Percentiles rank a stretch among this genome's conserved stretches.
Evolutionary conservation across 495 filamentous ascomycete genomes (phyloP).

Genomic region (Hypoxylon perforatum): DNA sequence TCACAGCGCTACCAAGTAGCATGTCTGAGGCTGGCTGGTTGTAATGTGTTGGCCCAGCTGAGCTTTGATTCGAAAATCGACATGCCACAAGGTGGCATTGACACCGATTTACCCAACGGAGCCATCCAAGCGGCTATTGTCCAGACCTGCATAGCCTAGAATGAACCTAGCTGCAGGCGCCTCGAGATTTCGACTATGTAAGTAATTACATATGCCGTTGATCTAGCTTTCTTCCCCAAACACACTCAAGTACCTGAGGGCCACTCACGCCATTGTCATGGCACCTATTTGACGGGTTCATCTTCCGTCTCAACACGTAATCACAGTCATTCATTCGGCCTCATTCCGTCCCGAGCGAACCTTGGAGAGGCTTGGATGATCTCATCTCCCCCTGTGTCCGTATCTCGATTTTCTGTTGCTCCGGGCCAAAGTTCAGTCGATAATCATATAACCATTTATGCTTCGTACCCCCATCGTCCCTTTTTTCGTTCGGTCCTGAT

Average conservation of each 20-base stretch:
- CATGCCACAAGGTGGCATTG: conserved; percentile 32
- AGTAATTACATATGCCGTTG: conserved; percentile 30
- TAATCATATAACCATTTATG: conserved; percentile 31
- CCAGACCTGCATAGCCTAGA: conserved; percentile 40
- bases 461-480: conserved; percentile 7
- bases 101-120: conserved; percentile 37
- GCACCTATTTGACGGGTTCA: conserved; percentile 26
- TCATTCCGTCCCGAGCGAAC: conserved; percentile 5
- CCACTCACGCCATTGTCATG: conserved; percentile 32
- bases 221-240: conserved; percentile 32
- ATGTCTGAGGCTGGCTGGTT: no score
- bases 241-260: conserved; percentile 10
- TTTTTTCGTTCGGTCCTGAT: conserved; percentile 15
- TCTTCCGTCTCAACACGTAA: conserved; percentile 35
- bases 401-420: conserved; percentile 1
- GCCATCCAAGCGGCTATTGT: conserved; percentile 30
- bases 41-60: not conserved
- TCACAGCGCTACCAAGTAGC: no score
- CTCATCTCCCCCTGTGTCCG: conserved; percentile 25
- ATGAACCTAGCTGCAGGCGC: conserved; percentile 13
- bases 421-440: conserved; percentile 4
- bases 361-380: conserved; percentile 20
- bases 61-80: conserved; percentile 20
- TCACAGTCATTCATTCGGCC: conserved; percentile 24
- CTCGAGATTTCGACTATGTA: conserved; percentile 31